Evolutionary conservation across 352 stramenopile species (phyloP), one percentile per base, ranked within the genome.

Genomic region (Pythium phragmitis): DNA sequence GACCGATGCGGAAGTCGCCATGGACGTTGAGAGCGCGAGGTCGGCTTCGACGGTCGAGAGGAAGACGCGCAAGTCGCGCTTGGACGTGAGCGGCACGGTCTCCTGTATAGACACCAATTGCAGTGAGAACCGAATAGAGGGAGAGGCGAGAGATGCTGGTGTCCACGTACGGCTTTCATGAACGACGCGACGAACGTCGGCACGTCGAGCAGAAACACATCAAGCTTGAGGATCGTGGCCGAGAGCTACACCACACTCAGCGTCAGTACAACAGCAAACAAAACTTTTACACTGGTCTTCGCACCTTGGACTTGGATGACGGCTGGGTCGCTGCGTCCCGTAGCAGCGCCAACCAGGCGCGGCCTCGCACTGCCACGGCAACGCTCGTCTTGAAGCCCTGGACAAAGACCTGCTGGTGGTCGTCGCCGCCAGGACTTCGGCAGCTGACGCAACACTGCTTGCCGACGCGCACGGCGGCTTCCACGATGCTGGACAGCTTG

Each of bases 141-240:
- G 12, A 6, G 6, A 46, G 6, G 5, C 39, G 2, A 17, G 5
- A 1, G 6, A 6, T n/a, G 1, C 5, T 19, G 9, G 21, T 1
- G 17, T 48, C 42, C 33, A 60, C 63, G 49, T 57, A 73, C 66
- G 5, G 54, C 30, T 68, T 59, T 68, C 33, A 69, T 23, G 9
- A 74, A 30, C 41, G 61, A 52, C 3, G 41, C 16, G 14, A 69
- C 52, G 1, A 65, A 41, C 16, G 54, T 43, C 16, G 67, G 67
- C 6, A 74, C 62, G 19, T 67, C 57, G 55, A 76, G 69, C 0
- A 76, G 53, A 26, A 71, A 73, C 13, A 76, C 69, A 33, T 76
- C 69, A 11, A 76, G 57, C 41, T 73, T 76, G 19, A 74, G 51
- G 12, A 74, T 64, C 5, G 61, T 67, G 26, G 61, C 30, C 8